Evolutionary conservation across 768 basidiomycete genomes (phyloP), one percentile per base, ranked within the genome.

Genomic region (Hebeloma cylindrosporum): DNA sequence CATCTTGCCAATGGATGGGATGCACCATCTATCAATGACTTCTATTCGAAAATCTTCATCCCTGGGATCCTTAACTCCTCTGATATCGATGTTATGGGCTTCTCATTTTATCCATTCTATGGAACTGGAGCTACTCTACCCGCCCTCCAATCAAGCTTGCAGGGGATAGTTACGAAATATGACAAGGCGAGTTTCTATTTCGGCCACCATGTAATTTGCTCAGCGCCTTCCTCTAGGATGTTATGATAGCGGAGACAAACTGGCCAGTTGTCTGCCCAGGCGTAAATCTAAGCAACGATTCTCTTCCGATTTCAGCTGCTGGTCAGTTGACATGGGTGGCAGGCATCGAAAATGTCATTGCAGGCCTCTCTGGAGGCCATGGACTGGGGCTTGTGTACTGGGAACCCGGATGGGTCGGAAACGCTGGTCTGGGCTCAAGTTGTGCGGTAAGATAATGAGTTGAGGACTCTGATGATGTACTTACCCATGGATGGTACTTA

Each of bases 41-140:
- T 77, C 60, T 84, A 70, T 59, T 62, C 66, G 25, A 63, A 70
- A 14, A 72, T 82, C 35, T 80, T 81, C 63, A 69, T 75, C 33
- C 61, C 69, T 0, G 81, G 81, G 5, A 65, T 78, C 52, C 61
- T 83, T 27, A 60, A 72, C 10, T 61, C 68, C 1, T 52, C 62
- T 18, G 78, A 82, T 46, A 64, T 82, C 34, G 82, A 83, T 53
- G 65, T 79, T 44, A 68, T 82, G 56, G 80, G 78, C 16, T 78
- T 83, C 59, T 82, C 80, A 8, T 81, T 81, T 65, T 83, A 83
- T 52, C 81, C 81, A 1, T 83, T 80, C 65, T 82, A 82, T 52
- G 76, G 72, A 31, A 71, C 77, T 4, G 68, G 70, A 14, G 81
- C 82, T n/a, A 82, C 79, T 5, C 61, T 73, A n/a, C 48, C 60